Conservation (phyloP, 2,329 filamentous ascomycete species). For the Fusarium sp. region DNA sequence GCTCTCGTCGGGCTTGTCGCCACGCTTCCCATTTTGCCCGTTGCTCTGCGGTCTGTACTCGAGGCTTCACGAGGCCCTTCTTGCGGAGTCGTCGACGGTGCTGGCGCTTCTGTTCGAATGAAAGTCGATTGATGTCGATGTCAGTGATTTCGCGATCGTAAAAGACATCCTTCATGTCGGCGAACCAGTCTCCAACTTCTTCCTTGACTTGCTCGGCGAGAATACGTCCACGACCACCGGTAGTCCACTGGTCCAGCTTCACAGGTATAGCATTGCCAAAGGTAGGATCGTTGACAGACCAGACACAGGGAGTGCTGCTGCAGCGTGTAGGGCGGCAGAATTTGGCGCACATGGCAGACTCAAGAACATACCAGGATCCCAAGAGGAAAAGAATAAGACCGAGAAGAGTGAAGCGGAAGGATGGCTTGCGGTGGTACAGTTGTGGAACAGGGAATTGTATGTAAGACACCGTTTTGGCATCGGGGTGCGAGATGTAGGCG, state of each 20-base stretch:
- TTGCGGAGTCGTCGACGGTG: constrained; percentile 64
- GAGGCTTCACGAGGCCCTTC: constrained; percentile 56
- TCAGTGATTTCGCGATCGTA: constrained; percentile 60
- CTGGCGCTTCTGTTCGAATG: constrained; percentile 61
- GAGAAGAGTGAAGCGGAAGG: constrained; percentile 62
- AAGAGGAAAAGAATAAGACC: constrained; percentile 60
- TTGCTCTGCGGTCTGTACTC: constrained; percentile 56
- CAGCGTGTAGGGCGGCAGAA: constrained; percentile 69
- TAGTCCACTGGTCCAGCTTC: constrained; percentile 72
- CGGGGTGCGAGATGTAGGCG: constrained; percentile 30
- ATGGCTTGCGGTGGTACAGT: constrained; percentile 59
- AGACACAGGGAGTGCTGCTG: constrained; percentile 61
- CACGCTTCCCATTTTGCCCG: constrained; percentile 60
- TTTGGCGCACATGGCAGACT: constrained; percentile 63
- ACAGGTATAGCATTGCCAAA: constrained; percentile 72
- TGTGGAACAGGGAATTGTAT: constrained; percentile 60
- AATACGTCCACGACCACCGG: constrained; percentile 62
- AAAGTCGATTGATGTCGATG: constrained; percentile 58
- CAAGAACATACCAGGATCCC: constrained; percentile 66
- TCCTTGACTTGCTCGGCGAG: constrained; percentile 55
- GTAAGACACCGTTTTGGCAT: constrained; percentile 49
- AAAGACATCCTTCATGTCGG: constrained; percentile 62
- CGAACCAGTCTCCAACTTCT: constrained; percentile 60
- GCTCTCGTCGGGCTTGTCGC: constrained; percentile 56
- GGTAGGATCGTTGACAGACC: constrained; percentile 68